phyloP scores from a whole-genome alignment of 2,329 filamentous ascomycete genomes.

The Orbilia javanica region DNA sequence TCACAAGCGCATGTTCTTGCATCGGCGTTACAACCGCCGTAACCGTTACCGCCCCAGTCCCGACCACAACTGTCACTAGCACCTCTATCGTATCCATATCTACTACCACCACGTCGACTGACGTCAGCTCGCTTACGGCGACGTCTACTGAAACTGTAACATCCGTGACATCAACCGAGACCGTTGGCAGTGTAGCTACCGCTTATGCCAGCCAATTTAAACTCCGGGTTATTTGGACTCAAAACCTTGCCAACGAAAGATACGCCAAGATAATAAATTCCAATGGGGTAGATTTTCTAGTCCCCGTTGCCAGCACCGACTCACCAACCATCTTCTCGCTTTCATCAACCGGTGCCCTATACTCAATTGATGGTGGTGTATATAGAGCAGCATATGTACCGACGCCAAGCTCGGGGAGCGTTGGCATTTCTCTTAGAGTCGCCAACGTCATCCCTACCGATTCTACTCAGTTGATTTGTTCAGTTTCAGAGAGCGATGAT shows the following conservation, averaged over 20 bases:
- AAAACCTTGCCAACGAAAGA: background rate
- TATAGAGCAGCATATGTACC: background rate
- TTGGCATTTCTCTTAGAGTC: background rate
- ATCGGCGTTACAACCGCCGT: conserved; percentile 20
- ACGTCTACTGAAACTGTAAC: conserved; percentile 16
- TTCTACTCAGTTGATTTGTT: too few species aligned
- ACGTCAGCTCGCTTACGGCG: background rate
- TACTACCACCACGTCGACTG: background rate
- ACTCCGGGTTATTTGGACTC: conserved; percentile 10
- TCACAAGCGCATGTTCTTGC: conserved; percentile 35
- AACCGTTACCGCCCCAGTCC: conserved; percentile 13
- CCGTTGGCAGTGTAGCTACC: conserved; percentile 10
- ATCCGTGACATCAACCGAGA: conserved; percentile 19
- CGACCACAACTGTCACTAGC: background rate
- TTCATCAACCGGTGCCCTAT: background rate
- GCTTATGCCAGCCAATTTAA: conserved; percentile 7
- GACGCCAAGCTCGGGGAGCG: background rate
- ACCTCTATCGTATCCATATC: background rate
- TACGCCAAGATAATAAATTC: background rate
- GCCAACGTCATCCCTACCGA: background rate
- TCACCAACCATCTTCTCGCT: background rate
- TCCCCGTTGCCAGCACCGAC: background rate
- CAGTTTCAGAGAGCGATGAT: background rate
- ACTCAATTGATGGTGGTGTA: background rate
- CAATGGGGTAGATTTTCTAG: background rate